These are phyloP conservation scores for Lentinus polychrous DNA, from an alignment of 1,284 basidiomycete genomes.

Conservation along the genomic window DNA sequence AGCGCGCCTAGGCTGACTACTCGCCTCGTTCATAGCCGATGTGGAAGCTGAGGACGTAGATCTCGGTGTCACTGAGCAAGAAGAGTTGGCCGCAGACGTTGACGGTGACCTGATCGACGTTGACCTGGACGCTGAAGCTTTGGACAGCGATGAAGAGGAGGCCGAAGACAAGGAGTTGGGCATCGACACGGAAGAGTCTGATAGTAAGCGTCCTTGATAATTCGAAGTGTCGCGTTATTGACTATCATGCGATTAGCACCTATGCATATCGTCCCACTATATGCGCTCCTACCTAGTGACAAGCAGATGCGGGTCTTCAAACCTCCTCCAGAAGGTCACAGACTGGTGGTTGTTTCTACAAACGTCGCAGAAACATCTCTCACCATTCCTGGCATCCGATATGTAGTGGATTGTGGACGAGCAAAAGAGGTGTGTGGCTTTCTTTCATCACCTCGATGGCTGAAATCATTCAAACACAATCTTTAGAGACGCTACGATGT, in stretches of 20 bases:
- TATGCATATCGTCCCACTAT: slow-evolving; percentile 69
- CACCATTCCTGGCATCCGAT: slow-evolving; percentile 72
- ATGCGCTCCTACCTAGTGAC: slow-evolving; percentile 66
- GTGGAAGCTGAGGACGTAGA: slow-evolving; percentile 84
- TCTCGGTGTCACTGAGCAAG: slow-evolving; percentile 41
- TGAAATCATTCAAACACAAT: slow-evolving; percentile 5
- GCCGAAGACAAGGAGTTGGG: slow-evolving; percentile 47
- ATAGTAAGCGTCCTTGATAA: slow-evolving; percentile 39
- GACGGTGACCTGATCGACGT: slow-evolving; percentile 41
- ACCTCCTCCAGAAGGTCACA: slow-evolving; percentile 52
- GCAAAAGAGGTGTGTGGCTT: slow-evolving; percentile 69
- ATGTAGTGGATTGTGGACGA: slow-evolving; percentile 73
- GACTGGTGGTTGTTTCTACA: slow-evolving; percentile 69
- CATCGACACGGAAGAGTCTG: slow-evolving; percentile 50
- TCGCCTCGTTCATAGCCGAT: slow-evolving; percentile 29
- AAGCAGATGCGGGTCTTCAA: slow-evolving; percentile 74
- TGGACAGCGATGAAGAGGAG: slow-evolving; percentile 39
- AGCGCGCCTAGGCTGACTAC: neutral
- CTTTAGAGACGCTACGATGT: slow-evolving; percentile 50
- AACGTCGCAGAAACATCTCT: slow-evolving; percentile 79
- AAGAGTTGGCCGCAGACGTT: slow-evolving; percentile 48
- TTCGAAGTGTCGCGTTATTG: neutral
- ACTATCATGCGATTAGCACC: slow-evolving; percentile 34
- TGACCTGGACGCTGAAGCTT: slow-evolving; percentile 43
- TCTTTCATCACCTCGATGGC: too few relatives aligned